Evolutionary conservation across 345 rosid species (phyloP).

Genomic region (Gossypium australe): DNA sequence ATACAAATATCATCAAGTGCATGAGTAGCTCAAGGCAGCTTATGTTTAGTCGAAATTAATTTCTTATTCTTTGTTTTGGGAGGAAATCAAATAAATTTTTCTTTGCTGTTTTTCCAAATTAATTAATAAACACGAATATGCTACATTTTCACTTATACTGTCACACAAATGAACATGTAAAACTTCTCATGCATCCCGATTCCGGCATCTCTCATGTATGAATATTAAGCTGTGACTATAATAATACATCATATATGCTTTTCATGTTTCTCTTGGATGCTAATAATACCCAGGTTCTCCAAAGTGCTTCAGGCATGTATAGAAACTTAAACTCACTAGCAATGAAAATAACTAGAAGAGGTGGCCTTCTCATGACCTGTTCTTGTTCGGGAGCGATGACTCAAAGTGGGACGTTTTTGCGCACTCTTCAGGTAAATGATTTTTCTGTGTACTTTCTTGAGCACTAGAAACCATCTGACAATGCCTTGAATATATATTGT

Average conservation of each 20-base stretch:
- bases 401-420: slow-evolving; percentile 69
- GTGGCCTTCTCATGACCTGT: slow-evolving; percentile 89
- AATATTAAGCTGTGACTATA: neutral
- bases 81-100: neutral
- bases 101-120: neutral
- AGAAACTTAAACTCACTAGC: slow-evolving; percentile 74
- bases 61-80: neutral
- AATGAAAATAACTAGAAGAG: slow-evolving; percentile 65
- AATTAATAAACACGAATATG: neutral
- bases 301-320: slow-evolving; percentile 41
- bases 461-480: neutral
- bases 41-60: neutral
- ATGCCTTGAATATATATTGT: neutral
- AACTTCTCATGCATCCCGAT: neutral
- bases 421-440: slow-evolving; percentile 54
- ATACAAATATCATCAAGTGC: neutral
- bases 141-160: neutral
- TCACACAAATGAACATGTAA: neutral
- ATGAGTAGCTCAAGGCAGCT: neutral
- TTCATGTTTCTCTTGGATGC: neutral
- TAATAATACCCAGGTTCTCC: slow-evolving; percentile 2
- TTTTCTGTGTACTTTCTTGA: neutral
- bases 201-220: slow-evolving; percentile 1
- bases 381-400: slow-evolving; percentile 97
- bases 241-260: neutral